These are phyloP conservation scores for Pseudopyrenochaeta lycopersici DNA, from an alignment of 2,329 filamentous ascomycete genomes.

Conservation along the genomic window DNA sequence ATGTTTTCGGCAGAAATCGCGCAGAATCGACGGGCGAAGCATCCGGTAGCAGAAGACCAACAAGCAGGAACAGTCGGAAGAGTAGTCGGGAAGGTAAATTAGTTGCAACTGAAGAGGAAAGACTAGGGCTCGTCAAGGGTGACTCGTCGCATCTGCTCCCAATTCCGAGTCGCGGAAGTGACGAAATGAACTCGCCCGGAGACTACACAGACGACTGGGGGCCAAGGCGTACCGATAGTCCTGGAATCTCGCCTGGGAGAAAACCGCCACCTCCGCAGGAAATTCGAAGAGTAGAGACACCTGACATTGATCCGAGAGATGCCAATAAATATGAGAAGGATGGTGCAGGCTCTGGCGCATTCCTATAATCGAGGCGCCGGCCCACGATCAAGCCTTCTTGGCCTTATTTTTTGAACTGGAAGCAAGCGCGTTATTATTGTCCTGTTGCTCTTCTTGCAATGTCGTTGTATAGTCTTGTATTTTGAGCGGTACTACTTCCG, in stretches of 20 bases:
- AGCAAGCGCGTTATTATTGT: not conserved
- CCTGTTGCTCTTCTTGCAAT: not conserved
- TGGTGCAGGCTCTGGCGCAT: conserved; percentile 1
- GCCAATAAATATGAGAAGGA: conserved; percentile 18
- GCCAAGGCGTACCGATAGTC: conserved; percentile 16
- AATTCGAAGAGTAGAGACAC: conserved; percentile 15
- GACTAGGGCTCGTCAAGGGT: conserved; percentile 81
- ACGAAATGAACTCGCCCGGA: conserved; percentile 23
- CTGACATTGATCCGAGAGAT: conserved; percentile 7
- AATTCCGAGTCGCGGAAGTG: conserved; percentile 31
- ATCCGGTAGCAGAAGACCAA: conserved; percentile 28
- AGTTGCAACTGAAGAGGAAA: conserved; percentile 80
- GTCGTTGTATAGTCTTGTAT: not conserved
- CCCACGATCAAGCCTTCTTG: not conserved
- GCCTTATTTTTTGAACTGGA: not conserved
- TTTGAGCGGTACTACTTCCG: not conserved
- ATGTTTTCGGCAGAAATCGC: conserved; percentile 71
- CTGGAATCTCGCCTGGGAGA: conserved; percentile 15
- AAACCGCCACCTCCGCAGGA: conserved; percentile 6
- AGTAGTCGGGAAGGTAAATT: conserved; percentile 44
- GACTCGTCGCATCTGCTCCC: conserved; percentile 58
- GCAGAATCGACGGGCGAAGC: conserved; percentile 36
- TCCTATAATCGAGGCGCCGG: not conserved
- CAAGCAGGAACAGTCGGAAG: conserved; percentile 41
- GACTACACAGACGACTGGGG: conserved; percentile 24